These are phyloP conservation scores for Globisporangium cederbergense DNA, from an alignment of 352 stramenopile genomes.

Conservation along the genomic window DNA sequence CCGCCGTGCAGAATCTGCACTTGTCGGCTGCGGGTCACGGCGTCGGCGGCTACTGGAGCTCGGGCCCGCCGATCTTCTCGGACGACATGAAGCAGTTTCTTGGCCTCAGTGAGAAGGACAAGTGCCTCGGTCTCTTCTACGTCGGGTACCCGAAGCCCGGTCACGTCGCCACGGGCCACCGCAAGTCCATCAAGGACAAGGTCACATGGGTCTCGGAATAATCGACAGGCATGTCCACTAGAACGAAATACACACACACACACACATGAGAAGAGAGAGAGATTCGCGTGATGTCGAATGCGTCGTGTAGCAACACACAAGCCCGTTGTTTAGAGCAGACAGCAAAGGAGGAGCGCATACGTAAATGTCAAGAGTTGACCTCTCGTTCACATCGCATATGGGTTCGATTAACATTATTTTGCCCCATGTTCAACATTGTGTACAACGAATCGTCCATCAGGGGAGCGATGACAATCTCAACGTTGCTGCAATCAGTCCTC, in stretches of 20 bases:
- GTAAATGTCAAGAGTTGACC: not conserved
- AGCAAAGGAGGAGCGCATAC: not conserved
- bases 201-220: slow-evolving; percentile 50
- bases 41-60: slow-evolving; percentile 87
- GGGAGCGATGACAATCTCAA: no score
- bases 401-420: no score
- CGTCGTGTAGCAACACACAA: not conserved
- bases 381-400: no score
- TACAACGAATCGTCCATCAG: no score
- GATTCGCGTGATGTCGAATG: not conserved
- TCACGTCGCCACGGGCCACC: slow-evolving; percentile 42
- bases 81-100: slow-evolving; percentile 84
- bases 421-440: no score
- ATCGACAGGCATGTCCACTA: not conserved
- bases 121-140: slow-evolving; percentile 84
- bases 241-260: not conserved
- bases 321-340: slow-evolving; percentile 8
- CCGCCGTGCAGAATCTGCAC: slow-evolving; percentile 86
- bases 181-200: slow-evolving; percentile 77
- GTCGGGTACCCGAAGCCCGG: slow-evolving; percentile 62
- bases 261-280: not conserved
- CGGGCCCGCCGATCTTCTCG: slow-evolving; percentile 52
- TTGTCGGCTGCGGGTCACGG: slow-evolving; percentile 57
- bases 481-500: no score
- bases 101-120: slow-evolving; percentile 61